A percentile compares a stretch with the other conserved stretches of the same genome.
These are phyloP conservation scores for Marsdenia floribunda DNA, from an alignment of 257 asterid species.

Conservation along the genomic window DNA sequence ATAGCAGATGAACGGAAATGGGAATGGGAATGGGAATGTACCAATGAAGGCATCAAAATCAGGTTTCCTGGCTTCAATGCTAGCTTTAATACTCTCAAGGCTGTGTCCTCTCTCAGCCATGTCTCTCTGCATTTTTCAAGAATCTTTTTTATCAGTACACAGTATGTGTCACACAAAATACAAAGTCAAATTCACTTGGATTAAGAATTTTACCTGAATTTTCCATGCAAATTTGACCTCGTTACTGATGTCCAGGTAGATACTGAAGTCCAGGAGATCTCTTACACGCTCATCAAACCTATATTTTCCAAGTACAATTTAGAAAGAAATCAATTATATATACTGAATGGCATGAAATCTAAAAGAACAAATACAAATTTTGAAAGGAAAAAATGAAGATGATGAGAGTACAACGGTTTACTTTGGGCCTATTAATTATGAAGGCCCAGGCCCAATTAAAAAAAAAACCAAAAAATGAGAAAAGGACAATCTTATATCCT, in stretches of 20 bases:
- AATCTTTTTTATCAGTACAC: neutral
- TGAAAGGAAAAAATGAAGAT: neutral
- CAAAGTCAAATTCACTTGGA: neutral
- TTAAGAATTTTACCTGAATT: constrained; percentile 27
- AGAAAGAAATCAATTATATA: too few species aligned
- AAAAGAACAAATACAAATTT: neutral
- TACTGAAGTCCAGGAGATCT: constrained; percentile 95
- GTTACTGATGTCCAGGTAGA: constrained; percentile 89
- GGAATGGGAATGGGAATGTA: constrained; percentile 18
- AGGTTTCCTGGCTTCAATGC: constrained; percentile 91
- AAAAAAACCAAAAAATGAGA: neutral
- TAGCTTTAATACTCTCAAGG: constrained; percentile 94
- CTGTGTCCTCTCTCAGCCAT: constrained; percentile 99
- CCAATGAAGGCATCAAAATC: constrained; percentile 96
- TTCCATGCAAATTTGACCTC: constrained; percentile 99
- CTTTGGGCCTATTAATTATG: neutral
- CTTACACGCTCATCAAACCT: constrained; percentile 95
- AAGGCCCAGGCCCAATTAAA: constrained; percentile 12
- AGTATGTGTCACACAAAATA: neutral
- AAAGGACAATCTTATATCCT: constrained; percentile 2
- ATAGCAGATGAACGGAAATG: neutral
- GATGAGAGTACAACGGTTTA: neutral
- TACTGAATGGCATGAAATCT: neutral
- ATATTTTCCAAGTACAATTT: neutral
- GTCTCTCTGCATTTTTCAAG: constrained; percentile 66